Evolutionary conservation across 805 yeast species (phyloP).

Genomic region (Kazachstania taianensis): DNA sequence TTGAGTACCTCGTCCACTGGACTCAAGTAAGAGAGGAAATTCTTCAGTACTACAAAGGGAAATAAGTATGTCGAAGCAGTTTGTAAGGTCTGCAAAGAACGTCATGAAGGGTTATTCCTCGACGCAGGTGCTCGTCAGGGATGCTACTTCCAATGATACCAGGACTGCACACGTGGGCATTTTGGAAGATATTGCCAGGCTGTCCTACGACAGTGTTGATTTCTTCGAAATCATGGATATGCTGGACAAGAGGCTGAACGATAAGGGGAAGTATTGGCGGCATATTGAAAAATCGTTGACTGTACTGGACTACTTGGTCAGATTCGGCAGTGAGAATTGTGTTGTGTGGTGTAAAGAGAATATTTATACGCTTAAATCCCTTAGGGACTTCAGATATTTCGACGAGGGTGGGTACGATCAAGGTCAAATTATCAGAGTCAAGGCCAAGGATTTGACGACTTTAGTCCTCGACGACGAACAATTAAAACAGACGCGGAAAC

Average conservation of each 20-base stretch:
- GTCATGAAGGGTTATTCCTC: conserved; percentile 69
- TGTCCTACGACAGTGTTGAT: conserved; percentile 62
- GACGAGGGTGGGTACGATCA: conserved; percentile 77
- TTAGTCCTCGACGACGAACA: conserved; percentile 75
- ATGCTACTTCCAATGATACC: conserved; percentile 84
- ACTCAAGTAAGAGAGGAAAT: too few species aligned
- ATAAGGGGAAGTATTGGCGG: conserved; percentile 95
- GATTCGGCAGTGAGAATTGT: conserved; percentile 79
- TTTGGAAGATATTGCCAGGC: conserved; percentile 73
- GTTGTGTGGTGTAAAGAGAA: conserved; percentile 89
- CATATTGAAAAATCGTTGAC: conserved; percentile 89
- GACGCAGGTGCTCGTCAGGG: conserved; percentile 80
- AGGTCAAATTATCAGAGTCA: conserved; percentile 78
- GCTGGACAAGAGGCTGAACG: conserved; percentile 83
- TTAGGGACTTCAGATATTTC: conserved; percentile 76
- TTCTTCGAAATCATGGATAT: conserved; percentile 88
- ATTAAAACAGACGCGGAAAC: conserved; percentile 55
- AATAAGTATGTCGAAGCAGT: conserved; percentile 55
- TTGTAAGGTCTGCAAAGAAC: conserved; percentile 78
- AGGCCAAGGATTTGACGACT: conserved; percentile 82
- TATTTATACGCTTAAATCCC: conserved; percentile 75
- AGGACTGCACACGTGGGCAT: conserved; percentile 72
- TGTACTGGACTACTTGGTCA: conserved; percentile 77
- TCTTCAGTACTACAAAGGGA: too few species aligned
- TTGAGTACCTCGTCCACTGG: too few species aligned